Conservation (phyloP, 176 grass and related monocot genomes). For the Paspalum vaginatum region DNA sequence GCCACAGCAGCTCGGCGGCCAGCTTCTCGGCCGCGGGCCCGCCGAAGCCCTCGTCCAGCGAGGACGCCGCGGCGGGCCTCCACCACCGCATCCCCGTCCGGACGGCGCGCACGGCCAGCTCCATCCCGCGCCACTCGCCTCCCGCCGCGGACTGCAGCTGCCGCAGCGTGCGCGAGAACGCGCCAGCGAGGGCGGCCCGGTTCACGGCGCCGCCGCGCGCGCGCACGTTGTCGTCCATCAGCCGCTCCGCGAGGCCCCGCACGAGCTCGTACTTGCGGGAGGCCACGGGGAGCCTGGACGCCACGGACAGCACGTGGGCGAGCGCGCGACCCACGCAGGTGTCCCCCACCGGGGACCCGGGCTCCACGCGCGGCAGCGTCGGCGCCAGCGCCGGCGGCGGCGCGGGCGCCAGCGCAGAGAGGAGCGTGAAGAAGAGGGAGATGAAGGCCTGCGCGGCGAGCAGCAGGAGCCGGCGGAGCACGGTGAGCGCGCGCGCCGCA, state of each 20-base stretch:
- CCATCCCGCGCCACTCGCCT: constrained; percentile 28
- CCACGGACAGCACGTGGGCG: constrained; percentile 64
- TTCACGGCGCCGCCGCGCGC: constrained; percentile 42
- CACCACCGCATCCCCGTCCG: constrained; percentile 51
- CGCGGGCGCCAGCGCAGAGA: constrained; percentile 46
- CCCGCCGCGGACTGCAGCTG: constrained; percentile 55
- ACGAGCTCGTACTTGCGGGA: constrained; percentile 86
- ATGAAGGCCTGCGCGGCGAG: constrained; percentile 46
- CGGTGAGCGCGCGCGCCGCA: constrained; percentile 38
- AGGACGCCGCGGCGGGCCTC: constrained; percentile 29
- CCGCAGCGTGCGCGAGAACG: constrained; percentile 61
- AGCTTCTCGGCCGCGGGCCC: constrained; percentile 66
- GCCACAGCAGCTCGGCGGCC: constrained; percentile 78
- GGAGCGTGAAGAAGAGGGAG: constrained; percentile 50
- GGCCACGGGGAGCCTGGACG: constrained; percentile 64
- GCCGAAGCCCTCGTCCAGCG: constrained; percentile 39
- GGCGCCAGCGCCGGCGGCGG: background rate
- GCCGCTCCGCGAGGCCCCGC: constrained; percentile 71
- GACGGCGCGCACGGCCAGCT: constrained; percentile 53
- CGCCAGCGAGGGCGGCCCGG: constrained; percentile 44
- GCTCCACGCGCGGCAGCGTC: constrained; percentile 19
- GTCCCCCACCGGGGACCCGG: background rate
- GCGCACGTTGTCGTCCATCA: constrained; percentile 67
- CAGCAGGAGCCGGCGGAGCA: constrained; percentile 53
- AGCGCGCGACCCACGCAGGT: constrained; percentile 64